Percentiles rank a stretch among this genome's conserved stretches.
These are phyloP conservation scores for Lasiodiplodia sp. DNA, from an alignment of 2,329 filamentous ascomycete genomes.

Conservation along the genomic window DNA sequence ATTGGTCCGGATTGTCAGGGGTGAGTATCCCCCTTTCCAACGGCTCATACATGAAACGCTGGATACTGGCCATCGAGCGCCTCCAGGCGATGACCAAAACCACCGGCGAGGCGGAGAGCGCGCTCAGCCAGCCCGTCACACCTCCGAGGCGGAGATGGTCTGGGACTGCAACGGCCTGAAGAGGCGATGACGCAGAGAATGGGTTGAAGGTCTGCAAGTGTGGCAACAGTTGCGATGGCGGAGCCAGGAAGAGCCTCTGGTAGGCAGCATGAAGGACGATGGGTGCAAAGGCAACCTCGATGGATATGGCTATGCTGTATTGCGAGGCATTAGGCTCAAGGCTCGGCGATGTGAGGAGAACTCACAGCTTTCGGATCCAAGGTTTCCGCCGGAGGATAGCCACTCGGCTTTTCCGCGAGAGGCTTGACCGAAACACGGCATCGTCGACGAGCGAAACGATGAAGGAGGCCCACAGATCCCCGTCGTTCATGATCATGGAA, in stretches of 20 bases:
- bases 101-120: conserved; percentile 5
- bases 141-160: conserved; percentile 36
- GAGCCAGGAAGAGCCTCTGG: conserved; percentile 23
- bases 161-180: conserved; percentile 1
- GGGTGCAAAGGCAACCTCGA: conserved; percentile 25
- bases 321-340: background rate
- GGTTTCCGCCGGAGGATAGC: conserved; percentile 15
- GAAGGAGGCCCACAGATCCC: conserved; percentile 25
- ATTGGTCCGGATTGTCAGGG: conserved; percentile 29
- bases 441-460: conserved; percentile 20
- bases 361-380: conserved; percentile 22
- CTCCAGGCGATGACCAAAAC: conserved; percentile 26
- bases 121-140: conserved; percentile 36
- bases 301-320: conserved; percentile 9
- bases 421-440: conserved; percentile 1
- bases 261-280: conserved; percentile 28
- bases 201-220: conserved; percentile 17
- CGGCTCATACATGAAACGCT: conserved; percentile 29
- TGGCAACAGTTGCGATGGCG: conserved; percentile 18
- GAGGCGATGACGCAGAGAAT: conserved; percentile 12
- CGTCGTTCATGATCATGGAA: conserved; percentile 30
- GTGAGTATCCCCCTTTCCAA: conserved; percentile 25
- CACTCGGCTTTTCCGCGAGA: background rate
- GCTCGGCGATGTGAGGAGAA: background rate
- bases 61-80: conserved; percentile 20